Base-by-base conservation (phyloP, 306 rosid species). In the Abrus precatorius region DNA sequence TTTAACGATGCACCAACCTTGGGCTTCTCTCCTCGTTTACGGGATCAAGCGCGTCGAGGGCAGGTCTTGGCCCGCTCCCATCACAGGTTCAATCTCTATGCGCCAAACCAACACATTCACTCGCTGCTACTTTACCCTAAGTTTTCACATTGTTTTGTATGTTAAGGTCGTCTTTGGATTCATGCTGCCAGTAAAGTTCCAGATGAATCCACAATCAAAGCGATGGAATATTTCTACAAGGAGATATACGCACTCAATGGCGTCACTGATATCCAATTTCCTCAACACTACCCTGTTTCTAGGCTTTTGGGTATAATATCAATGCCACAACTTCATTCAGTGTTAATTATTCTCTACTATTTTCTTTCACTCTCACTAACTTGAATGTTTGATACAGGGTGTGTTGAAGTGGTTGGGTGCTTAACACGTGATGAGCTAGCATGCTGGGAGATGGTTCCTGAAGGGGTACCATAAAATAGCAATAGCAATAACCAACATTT, bases 151-250 rank as follows among this genome's bases (percentile, higher is more conserved):
- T 56, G 32, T 34, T 62, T 30, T 47, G 36, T 33, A 60, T 83
- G 64, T 74, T 75, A 86, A 95, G 99, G 99, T 45, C 98, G 97
- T 71, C 86, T 95, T 52, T 93, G 98, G 99, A 93, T 95, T 90
- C 99, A 93, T 78, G 99, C 98, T 34, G 98, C 98, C 1, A 71
- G 98, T 86, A 93, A 93, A 84, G 99, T 93, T 72, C 98, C 98
- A 0, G 98, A 93, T 4, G 97, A 91, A 41, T 86, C 94, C 11
- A 95, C 99, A 7, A 90, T 95, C 84, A 89, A 89, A 81, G 98
- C 99, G 66, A 92, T 93, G 99, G 99, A 93, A 76, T 85, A 82
- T 12, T 95, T 95, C 64, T 93, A 93, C 84, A 65, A 90, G 72
- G 98, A 95, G 79, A 83, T 93, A 75, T 92, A 93, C 85, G 94